A percentile compares a stretch with the other conserved stretches of the same genome.
These are phyloP conservation scores for Maudiozyma humilis DNA, from an alignment of 1,139 yeast species.

Conservation along the genomic window DNA sequence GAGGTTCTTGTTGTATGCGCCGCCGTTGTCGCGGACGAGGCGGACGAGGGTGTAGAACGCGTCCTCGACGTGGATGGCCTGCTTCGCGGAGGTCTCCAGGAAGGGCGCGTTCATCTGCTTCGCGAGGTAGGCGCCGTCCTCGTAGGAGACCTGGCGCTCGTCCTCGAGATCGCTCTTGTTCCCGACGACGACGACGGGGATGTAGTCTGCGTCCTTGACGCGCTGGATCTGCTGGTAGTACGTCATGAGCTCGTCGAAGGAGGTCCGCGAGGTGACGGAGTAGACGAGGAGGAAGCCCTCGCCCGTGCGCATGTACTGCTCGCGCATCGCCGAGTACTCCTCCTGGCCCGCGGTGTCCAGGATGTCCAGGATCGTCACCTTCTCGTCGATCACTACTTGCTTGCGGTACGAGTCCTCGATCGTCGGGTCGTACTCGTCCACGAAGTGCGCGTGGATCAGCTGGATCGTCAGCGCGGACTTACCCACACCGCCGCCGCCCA, in stretches of 20 bases:
- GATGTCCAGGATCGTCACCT: constrained; percentile 74
- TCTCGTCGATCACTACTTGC: constrained; percentile 70
- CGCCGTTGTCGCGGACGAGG: constrained; percentile 43
- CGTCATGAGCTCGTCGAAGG: constrained; percentile 68
- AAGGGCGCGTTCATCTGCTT: constrained; percentile 68
- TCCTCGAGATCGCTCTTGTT: constrained; percentile 73
- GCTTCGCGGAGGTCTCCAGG: constrained; percentile 90
- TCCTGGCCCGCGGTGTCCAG: constrained; percentile 98
- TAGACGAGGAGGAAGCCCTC: constrained; percentile 84
- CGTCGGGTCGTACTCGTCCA: constrained; percentile 95
- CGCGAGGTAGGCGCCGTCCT: constrained; percentile 75
- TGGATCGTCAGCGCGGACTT: constrained; percentile 92
- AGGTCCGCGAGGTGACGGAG: constrained; percentile 70
- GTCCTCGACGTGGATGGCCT: constrained; percentile 87
- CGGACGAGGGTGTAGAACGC: constrained; percentile 75
- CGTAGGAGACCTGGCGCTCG: constrained; percentile 74
- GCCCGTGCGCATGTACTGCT: constrained; percentile 87
- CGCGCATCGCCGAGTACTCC: constrained; percentile 93
- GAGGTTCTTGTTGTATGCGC: constrained; percentile 21
- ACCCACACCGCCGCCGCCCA: constrained; percentile 98
- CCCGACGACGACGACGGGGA: constrained; percentile 69
- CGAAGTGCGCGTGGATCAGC: constrained; percentile 82
- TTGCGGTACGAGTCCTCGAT: constrained; percentile 86
- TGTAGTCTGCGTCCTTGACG: constrained; percentile 70
- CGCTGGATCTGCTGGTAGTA: constrained; percentile 79